phyloP scores from a whole-genome alignment of 2,329 filamentous ascomycete genomes.

The Cytospora chrysosperma region DNA sequence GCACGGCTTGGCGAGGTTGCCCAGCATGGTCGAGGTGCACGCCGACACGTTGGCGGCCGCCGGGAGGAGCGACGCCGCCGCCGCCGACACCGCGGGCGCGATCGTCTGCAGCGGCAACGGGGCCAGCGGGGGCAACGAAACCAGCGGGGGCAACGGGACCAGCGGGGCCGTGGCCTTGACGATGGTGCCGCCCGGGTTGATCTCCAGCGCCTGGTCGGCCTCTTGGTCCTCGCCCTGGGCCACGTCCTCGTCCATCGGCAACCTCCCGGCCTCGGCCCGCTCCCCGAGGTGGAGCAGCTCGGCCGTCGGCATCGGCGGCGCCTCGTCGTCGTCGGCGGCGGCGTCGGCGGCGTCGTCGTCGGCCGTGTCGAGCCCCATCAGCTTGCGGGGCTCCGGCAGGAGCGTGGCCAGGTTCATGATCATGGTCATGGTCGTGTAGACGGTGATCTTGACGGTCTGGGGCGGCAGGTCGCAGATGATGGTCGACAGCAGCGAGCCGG shows the following conservation, averaged over 20 bases:
- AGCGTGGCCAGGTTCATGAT: neutral
- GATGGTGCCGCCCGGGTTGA: neutral
- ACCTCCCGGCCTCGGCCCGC: neutral
- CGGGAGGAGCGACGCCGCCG: too few species aligned
- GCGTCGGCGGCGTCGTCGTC: too few species aligned
- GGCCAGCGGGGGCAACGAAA: neutral
- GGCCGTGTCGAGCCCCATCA: neutral
- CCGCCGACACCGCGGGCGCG: too few species aligned
- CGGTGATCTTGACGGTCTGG: neutral
- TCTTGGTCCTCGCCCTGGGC: neutral
- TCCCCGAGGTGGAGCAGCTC: neutral
- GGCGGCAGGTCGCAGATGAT: neutral
- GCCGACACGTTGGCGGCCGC: too few species aligned
- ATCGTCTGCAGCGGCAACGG: neutral
- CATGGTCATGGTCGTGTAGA: neutral
- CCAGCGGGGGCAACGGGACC: neutral
- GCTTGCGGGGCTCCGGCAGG: neutral
- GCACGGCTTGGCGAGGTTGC: constrained; percentile 32
- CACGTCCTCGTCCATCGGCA: neutral
- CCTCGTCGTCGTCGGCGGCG: neutral
- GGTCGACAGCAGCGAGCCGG: neutral
- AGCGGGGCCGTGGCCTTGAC: neutral
- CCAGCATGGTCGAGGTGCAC: constrained; percentile 32
- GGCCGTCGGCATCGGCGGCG: neutral
- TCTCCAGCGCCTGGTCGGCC: neutral